phyloP scores from a whole-genome alignment of 495 filamentous ascomycete species.

The Hyaloscypha hepaticicola region DNA sequence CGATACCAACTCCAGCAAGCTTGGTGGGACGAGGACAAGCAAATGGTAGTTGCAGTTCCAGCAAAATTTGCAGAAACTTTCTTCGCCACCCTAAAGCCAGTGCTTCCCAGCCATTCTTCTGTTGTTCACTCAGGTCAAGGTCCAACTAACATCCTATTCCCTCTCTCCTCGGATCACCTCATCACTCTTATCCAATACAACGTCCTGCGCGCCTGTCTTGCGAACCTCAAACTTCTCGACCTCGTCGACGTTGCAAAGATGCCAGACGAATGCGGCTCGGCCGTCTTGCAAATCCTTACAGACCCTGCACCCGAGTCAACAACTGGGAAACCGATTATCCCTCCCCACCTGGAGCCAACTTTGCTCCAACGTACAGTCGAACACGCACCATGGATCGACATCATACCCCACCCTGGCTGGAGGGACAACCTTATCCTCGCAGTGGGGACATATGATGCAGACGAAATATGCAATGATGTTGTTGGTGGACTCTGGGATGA shows the following conservation, averaged over 20 bases:
- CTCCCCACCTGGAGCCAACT: constrained; percentile 32
- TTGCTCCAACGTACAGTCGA: constrained; percentile 28
- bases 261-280: constrained; percentile 31
- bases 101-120: constrained; percentile 30
- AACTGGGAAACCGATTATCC: constrained; percentile 21
- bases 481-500: constrained; percentile 41
- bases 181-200: constrained; percentile 47
- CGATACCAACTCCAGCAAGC: not conserved
- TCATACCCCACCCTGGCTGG: constrained; percentile 34
- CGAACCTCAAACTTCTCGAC: constrained; percentile 38
- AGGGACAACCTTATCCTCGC: constrained; percentile 35
- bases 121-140: constrained; percentile 29
- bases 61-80: constrained; percentile 19
- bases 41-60: constrained; percentile 9
- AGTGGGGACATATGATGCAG: constrained; percentile 39
- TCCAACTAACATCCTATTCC: constrained; percentile 33
- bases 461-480: constrained; percentile 40
- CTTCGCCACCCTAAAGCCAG: not conserved
- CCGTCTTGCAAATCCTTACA: constrained; percentile 34
- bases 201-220: constrained; percentile 40
- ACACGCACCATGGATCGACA: constrained; percentile 39
- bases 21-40: constrained; percentile 21
- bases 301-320: constrained; percentile 23
- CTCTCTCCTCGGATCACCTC: constrained; percentile 43
- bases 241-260: constrained; percentile 27